phyloP scores from a whole-genome alignment of 805 yeast genomes.

The Suhomyces sp. region DNA sequence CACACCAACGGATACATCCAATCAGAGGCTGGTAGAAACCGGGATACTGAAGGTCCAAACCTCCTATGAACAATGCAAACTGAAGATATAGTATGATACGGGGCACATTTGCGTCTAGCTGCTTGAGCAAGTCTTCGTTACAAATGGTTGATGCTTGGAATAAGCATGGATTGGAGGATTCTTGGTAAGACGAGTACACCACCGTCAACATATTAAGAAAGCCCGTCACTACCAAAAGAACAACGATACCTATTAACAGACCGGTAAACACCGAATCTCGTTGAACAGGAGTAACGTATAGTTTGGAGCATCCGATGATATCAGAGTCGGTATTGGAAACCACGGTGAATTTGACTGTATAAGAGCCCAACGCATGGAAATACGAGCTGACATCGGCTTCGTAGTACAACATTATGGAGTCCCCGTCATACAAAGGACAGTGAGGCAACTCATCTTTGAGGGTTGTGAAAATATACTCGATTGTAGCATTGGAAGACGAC shows the following conservation, averaged over 20 bases:
- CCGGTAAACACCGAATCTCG: constrained; percentile 26
- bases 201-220: constrained; percentile 39
- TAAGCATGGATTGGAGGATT: constrained; percentile 51
- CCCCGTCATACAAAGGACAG: constrained; percentile 39
- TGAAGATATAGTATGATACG: constrained; percentile 55
- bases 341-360: constrained; percentile 39
- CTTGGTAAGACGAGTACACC: constrained; percentile 56
- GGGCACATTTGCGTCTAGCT: constrained; percentile 51
- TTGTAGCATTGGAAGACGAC: constrained; percentile 9
- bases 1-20: constrained; percentile 52
- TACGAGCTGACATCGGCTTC: constrained; percentile 40
- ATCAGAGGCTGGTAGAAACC: constrained; percentile 60
- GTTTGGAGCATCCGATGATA: constrained; percentile 46
- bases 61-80: constrained; percentile 56
- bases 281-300: constrained; percentile 49
- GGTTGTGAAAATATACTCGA: constrained; percentile 7
- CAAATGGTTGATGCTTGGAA: constrained; percentile 57
- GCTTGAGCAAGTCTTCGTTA: constrained; percentile 52
- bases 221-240: constrained; percentile 40
- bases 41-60: constrained; percentile 55
- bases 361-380: constrained; percentile 45
- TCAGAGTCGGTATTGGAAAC: constrained; percentile 36
- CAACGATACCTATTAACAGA: constrained; percentile 38
- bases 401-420: constrained; percentile 35
- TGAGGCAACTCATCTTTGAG: constrained; percentile 14